phyloP scores from a whole-genome alignment of 2,329 filamentous ascomycete species.

The Mycocentrospora acerina region DNA sequence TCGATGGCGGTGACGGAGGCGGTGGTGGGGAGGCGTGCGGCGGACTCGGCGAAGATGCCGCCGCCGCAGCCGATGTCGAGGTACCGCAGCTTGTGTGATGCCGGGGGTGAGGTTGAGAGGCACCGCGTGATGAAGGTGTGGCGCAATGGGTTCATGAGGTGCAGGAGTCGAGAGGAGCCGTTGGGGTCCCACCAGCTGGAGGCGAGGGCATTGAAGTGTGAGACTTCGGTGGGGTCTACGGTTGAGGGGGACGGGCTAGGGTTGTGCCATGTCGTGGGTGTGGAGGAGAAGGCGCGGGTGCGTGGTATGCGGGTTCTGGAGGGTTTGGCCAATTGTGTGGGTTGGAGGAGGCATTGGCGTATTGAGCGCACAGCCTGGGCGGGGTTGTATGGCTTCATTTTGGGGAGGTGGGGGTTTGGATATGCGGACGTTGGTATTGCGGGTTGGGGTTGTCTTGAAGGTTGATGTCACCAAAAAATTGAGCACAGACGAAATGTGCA shows the following conservation, averaged over 20 bases:
- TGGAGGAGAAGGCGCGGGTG: slow-evolving; percentile 19
- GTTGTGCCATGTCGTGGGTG: slow-evolving; percentile 14
- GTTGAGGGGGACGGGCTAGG: slow-evolving; percentile 26
- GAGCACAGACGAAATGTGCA: no score
- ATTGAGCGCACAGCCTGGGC: slow-evolving; percentile 12
- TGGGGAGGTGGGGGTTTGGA: not conserved
- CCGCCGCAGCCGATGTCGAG: slow-evolving; percentile 95
- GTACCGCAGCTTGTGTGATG: slow-evolving; percentile 59
- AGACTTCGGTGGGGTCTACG: slow-evolving; percentile 82
- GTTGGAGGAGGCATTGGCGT: slow-evolving; percentile 1
- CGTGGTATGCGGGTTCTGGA: slow-evolving; percentile 1
- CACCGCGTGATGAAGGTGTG: slow-evolving; percentile 87
- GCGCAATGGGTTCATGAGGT: slow-evolving; percentile 96
- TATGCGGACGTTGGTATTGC: no score
- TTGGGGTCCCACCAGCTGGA: slow-evolving; percentile 97
- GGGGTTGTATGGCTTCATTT: slow-evolving; percentile 14
- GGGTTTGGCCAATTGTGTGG: not conserved
- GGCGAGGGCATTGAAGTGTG: slow-evolving; percentile 91
- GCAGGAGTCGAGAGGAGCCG: slow-evolving; percentile 85
- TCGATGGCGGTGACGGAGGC: slow-evolving; percentile 73
- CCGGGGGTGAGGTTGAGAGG: slow-evolving; percentile 45
- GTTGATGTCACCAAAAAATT: no score
- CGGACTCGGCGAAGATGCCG: slow-evolving; percentile 91
- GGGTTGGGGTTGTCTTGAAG: no score
- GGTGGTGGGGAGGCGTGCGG: slow-evolving; percentile 67